phyloP scores from a whole-genome alignment of 2,329 filamentous ascomycete species.

The Alternaria consortialis region DNA sequence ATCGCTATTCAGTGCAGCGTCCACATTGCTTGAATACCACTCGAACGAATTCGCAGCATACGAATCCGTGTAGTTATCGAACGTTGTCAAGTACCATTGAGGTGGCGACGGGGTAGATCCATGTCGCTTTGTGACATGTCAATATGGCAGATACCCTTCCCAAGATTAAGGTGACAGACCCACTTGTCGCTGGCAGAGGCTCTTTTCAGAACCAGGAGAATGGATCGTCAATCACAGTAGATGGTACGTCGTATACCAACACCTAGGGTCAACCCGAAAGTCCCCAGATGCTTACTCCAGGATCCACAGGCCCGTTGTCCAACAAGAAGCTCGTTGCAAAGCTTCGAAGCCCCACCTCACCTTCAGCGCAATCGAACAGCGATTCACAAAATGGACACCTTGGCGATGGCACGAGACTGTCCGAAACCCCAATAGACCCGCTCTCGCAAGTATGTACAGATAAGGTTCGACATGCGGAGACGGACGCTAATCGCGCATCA shows the following conservation, averaged over 20 bases:
- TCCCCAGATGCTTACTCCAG: slow-evolving; percentile 27
- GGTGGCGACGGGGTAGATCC: slow-evolving; percentile 11
- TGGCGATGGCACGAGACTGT: slow-evolving; percentile 24
- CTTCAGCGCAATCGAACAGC: slow-evolving; percentile 26
- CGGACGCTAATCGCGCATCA: slow-evolving; percentile 21
- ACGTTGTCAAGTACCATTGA: neutral
- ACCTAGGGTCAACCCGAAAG: neutral
- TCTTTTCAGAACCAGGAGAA: slow-evolving; percentile 43
- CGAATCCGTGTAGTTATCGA: neutral
- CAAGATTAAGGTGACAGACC: slow-evolving; percentile 57
- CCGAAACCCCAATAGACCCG: slow-evolving; percentile 67
- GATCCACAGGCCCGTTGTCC: slow-evolving; percentile 28
- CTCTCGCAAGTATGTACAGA: slow-evolving; percentile 68
- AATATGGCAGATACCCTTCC: slow-evolving; percentile 53
- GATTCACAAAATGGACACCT: slow-evolving; percentile 30
- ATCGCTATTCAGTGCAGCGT: neutral
- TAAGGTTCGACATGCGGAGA: slow-evolving; percentile 7
- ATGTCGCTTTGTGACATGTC: slow-evolving; percentile 24
- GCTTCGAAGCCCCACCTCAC: slow-evolving; percentile 35
- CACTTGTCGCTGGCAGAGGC: slow-evolving; percentile 45
- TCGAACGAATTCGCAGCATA: neutral
- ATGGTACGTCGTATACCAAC: slow-evolving; percentile 32
- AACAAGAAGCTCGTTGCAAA: slow-evolving; percentile 42
- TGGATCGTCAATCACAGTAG: slow-evolving; percentile 31
- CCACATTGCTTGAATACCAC: neutral